phyloP scores from a whole-genome alignment of 2,329 filamentous ascomycete genomes.

The Ophiocordyceps camponoti-rufipedis region DNA sequence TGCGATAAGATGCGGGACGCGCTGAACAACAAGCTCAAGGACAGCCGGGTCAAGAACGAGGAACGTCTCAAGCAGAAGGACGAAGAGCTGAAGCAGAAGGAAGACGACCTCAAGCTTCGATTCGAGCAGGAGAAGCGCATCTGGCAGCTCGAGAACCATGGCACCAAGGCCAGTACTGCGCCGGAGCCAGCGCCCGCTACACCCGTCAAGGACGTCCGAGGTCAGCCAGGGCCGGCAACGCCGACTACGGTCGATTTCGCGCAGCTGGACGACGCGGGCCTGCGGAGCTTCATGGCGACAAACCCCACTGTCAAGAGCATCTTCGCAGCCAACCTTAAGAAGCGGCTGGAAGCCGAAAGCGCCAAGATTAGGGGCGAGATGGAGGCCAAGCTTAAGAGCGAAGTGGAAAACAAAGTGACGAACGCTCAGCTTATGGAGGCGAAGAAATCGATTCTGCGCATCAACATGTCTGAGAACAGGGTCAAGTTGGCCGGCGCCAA shows the following conservation, averaged over 20 bases:
- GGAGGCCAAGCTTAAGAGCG: slow-evolving; percentile 35
- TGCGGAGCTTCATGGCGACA: slow-evolving; percentile 35
- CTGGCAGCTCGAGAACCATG: slow-evolving; percentile 33
- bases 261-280: slow-evolving; percentile 33
- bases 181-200: slow-evolving; percentile 14
- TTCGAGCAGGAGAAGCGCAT: slow-evolving; percentile 47
- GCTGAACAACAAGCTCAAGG: slow-evolving; percentile 52
- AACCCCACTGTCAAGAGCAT: slow-evolving; percentile 41
- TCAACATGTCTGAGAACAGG: slow-evolving; percentile 65
- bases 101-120: slow-evolving; percentile 31
- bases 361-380: slow-evolving; percentile 38
- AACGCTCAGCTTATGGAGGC: slow-evolving; percentile 52
- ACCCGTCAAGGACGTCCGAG: slow-evolving; percentile 14
- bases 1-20: slow-evolving; percentile 52
- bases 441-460: slow-evolving; percentile 55
- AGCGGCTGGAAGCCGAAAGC: slow-evolving; percentile 49
- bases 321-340: slow-evolving; percentile 44
- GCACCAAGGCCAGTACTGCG: slow-evolving; percentile 6
- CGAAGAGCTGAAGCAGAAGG: slow-evolving; percentile 33
- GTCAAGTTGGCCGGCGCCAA: slow-evolving; percentile 48
- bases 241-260: slow-evolving; percentile 25
- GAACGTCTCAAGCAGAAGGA: slow-evolving; percentile 34
- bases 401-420: too few species aligned
- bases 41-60: slow-evolving; percentile 35
- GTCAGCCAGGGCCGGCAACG: slow-evolving; percentile 11